phyloP scores from a whole-genome alignment of 164 flowering plant species.

The Paratinospora sagittata region DNA sequence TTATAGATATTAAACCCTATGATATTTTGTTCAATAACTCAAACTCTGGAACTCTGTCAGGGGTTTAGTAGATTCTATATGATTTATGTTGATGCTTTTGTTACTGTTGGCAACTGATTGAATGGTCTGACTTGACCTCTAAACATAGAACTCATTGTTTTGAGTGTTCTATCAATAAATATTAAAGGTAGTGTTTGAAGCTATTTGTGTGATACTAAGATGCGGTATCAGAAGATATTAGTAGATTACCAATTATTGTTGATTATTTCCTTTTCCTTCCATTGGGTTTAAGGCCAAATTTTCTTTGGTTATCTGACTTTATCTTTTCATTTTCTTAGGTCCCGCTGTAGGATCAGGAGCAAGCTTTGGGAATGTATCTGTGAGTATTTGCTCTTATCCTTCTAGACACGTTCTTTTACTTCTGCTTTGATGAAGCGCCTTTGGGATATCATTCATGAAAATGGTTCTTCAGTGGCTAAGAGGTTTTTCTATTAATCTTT shows the following conservation, averaged over 20 bases:
- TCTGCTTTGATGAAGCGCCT: neutral
- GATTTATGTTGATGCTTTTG: no score
- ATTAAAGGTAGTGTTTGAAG: neutral
- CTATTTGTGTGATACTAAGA: neutral
- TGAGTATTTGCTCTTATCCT: slow-evolving; percentile 36
- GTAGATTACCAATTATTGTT: neutral
- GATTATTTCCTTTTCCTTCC: neutral
- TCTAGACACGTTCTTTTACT: neutral
- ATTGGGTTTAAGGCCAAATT: neutral
- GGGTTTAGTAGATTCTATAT: no score
- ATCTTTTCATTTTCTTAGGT: slow-evolving; percentile 35
- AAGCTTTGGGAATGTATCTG: slow-evolving; percentile 69
- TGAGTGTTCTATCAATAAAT: neutral
- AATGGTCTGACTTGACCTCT: neutral
- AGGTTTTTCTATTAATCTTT: neutral
- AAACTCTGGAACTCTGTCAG: neutral
- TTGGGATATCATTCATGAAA: neutral
- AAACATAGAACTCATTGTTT: neutral
- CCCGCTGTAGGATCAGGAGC: slow-evolving; percentile 70
- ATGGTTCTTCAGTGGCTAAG: neutral
- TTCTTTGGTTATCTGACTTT: slow-evolving; percentile 2
- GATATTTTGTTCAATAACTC: neutral
- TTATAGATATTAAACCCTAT: neutral
- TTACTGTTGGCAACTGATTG: neutral
- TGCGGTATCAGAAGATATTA: neutral